These are phyloP conservation scores for Pestalotiopsis sp. DNA, from an alignment of 2,329 filamentous ascomycete species.

Conservation along the genomic window DNA sequence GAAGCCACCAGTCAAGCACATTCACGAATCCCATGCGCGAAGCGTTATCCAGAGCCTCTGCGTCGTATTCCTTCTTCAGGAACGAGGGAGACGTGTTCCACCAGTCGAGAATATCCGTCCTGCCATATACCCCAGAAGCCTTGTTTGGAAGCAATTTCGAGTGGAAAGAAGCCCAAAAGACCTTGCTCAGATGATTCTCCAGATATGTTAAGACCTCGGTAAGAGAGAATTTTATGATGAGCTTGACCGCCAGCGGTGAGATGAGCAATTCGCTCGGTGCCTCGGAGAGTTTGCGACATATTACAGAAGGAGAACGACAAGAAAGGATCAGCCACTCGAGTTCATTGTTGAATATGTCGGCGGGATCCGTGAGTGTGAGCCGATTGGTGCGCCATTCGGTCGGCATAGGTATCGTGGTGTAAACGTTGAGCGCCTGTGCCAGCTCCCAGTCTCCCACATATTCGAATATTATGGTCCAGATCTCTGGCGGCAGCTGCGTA, in stretches of 20 bases:
- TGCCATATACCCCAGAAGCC: constrained; percentile 84
- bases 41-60: constrained; percentile 84
- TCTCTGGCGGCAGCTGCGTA: constrained; percentile 72
- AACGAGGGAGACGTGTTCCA: constrained; percentile 86
- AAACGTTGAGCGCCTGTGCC: constrained; percentile 78
- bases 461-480: constrained; percentile 89
- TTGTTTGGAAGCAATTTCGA: constrained; percentile 85
- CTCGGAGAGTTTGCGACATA: constrained; percentile 73
- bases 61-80: constrained; percentile 82
- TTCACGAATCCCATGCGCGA: constrained; percentile 83
- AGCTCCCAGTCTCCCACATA: constrained; percentile 89
- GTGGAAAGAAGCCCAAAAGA: constrained; percentile 81
- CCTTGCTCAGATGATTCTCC: constrained; percentile 65
- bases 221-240: constrained; percentile 90
- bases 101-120: constrained; percentile 84
- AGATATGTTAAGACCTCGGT: constrained; percentile 77
- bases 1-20: constrained; percentile 90
- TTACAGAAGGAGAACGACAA: constrained; percentile 63
- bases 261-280: constrained; percentile 75
- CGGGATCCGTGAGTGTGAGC: constrained; percentile 53
- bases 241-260: constrained; percentile 79
- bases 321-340: constrained; percentile 86
- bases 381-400: constrained; percentile 39
- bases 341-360: constrained; percentile 74
- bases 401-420: constrained; percentile 75